Percentiles rank a stretch among this genome's conserved stretches.
Conservation (phyloP, 2,329 filamentous ascomycete genomes). For the Colletotrichum paranaense region DNA sequence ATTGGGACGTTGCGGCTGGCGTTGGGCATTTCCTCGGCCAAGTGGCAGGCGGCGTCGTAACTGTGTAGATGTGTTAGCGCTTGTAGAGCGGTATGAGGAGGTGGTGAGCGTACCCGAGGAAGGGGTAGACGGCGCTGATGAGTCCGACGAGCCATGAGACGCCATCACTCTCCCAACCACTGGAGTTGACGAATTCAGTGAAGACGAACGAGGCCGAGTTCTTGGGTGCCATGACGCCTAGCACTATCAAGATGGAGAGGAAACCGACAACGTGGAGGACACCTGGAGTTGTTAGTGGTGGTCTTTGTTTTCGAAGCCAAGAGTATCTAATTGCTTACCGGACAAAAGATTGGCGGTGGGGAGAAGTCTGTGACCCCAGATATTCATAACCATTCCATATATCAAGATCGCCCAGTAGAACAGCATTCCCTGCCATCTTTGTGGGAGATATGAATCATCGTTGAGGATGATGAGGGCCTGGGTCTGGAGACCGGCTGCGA, state of each 20-base stretch:
- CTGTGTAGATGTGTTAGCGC: constrained; percentile 25
- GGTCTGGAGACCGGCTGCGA: constrained; percentile 55
- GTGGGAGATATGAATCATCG: constrained; percentile 50
- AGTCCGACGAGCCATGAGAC: constrained; percentile 48
- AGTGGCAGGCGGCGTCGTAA: constrained; percentile 48
- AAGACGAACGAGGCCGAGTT: constrained; percentile 46
- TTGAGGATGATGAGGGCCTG: constrained; percentile 57
- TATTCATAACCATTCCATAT: constrained; percentile 52
- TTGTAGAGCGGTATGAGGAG: not conserved
- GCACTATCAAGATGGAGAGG: constrained; percentile 41
- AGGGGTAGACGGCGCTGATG: constrained; percentile 46
- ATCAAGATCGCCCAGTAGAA: constrained; percentile 57
- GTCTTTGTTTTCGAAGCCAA: rapidly evolving
- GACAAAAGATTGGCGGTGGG: constrained; percentile 48
- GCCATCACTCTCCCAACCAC: constrained; percentile 45
- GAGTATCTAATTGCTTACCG: constrained; percentile 17
- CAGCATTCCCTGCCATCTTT: constrained; percentile 58
- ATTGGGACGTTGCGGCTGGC: constrained; percentile 46
- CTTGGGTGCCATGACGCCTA: constrained; percentile 45
- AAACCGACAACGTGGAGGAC: constrained; percentile 44
- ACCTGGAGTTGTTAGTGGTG: constrained; percentile 18
- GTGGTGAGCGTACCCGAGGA: constrained; percentile 43
- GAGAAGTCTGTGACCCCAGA: constrained; percentile 51
- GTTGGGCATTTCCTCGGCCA: constrained; percentile 48
- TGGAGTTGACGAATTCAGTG: constrained; percentile 44